phyloP scores from a whole-genome alignment of 2,329 filamentous ascomycete genomes.

The Truncatella angustata region DNA sequence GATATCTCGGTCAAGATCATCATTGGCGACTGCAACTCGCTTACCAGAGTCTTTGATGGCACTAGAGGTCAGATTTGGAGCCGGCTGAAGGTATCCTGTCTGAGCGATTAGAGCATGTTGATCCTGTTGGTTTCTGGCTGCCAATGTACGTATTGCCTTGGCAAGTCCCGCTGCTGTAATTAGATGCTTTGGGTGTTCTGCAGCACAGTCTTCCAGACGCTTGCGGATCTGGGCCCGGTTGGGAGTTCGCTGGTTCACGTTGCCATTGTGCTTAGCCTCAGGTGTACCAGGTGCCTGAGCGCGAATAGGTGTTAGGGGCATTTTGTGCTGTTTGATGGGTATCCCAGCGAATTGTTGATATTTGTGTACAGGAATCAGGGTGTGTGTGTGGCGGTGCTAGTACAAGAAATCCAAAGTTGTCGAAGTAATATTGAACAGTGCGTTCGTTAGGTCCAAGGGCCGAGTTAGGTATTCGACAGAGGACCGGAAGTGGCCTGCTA shows the following conservation, averaged over 20 bases:
- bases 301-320: not conserved
- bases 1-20: not conserved
- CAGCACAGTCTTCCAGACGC: not conserved
- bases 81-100: not conserved
- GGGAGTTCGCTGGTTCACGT: not conserved
- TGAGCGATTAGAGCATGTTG: not conserved
- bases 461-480: no score
- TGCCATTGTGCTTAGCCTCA: not conserved
- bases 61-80: not conserved
- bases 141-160: not conserved
- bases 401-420: no score
- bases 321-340: no score
- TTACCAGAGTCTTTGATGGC: not conserved
- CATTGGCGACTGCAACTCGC: not conserved
- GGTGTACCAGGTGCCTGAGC: not conserved
- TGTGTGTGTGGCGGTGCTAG: no score
- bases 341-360: no score
- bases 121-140: not conserved
- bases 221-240: not conserved
- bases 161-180: not conserved
- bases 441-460: no score
- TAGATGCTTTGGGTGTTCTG: not conserved
- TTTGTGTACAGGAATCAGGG: no score
- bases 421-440: no score
- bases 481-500: no score